Conservation (phyloP, 345 rosid species). For the Orychophragmus violaceus region DNA sequence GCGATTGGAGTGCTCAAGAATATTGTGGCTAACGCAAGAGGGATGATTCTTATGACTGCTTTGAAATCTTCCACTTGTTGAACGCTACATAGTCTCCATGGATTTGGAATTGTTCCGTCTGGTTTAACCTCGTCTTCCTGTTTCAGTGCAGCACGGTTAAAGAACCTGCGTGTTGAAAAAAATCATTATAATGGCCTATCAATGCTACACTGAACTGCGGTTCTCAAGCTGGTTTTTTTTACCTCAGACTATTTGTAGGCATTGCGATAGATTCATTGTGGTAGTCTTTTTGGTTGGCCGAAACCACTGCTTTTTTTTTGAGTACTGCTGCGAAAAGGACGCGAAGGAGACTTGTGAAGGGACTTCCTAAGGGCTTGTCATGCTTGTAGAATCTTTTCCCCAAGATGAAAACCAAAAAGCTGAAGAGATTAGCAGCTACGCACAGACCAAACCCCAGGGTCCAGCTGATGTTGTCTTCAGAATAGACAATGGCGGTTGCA, state of each 20-base stretch:
- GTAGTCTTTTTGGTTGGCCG: slow-evolving; percentile 34
- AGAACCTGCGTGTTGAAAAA: slow-evolving; percentile 2
- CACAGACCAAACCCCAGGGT: slow-evolving; percentile 41
- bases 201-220: not conserved
- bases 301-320: slow-evolving; percentile 34
- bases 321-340: slow-evolving; percentile 36
- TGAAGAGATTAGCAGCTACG: slow-evolving; percentile 24
- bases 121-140: slow-evolving; percentile 32
- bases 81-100: slow-evolving; percentile 50
- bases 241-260: slow-evolving; percentile 38
- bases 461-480: slow-evolving; percentile 47
- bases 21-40: slow-evolving; percentile 34
- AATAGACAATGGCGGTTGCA: slow-evolving; percentile 34
- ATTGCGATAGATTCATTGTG: slow-evolving; percentile 14
- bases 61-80: slow-evolving; percentile 64
- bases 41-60: slow-evolving; percentile 36
- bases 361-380: too few relatives aligned
- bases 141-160: slow-evolving; percentile 36
- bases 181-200: not conserved
- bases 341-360: slow-evolving; percentile 36
- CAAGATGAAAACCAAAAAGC: slow-evolving; percentile 25
- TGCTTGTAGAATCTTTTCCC: slow-evolving; percentile 39
- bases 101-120: slow-evolving; percentile 34
- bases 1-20: slow-evolving; percentile 40
- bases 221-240: not conserved